Evolutionary conservation across 495 filamentous ascomycete genomes (phyloP).

Genomic region (Lophiostoma macrostomum): DNA sequence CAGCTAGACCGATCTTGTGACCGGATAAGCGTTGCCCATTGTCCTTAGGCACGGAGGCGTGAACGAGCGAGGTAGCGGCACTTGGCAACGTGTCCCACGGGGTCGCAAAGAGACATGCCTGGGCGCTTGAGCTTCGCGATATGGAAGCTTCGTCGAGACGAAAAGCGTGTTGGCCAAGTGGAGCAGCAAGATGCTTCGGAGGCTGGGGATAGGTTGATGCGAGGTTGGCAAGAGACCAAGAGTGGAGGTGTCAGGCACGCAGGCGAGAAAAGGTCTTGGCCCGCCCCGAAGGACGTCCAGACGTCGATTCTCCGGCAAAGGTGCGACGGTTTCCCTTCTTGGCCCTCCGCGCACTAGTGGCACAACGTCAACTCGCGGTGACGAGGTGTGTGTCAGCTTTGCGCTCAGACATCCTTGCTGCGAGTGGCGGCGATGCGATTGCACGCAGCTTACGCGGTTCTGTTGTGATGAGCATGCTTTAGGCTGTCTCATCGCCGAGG

Average conservation of each 20-base stretch:
- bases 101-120: background rate
- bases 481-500: constrained; percentile 15
- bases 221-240: background rate
- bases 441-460: background rate
- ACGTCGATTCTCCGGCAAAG: constrained; percentile 11
- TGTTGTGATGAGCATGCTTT: constrained; percentile 9
- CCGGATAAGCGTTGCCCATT: constrained; percentile 8
- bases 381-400: constrained; percentile 2
- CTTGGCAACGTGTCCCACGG: background rate
- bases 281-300: background rate
- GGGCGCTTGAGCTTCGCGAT: constrained; percentile 21
- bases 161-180: constrained; percentile 19
- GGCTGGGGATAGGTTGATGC: background rate
- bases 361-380: no score
- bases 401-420: background rate
- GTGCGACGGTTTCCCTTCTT: constrained; percentile 25
- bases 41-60: constrained; percentile 8
- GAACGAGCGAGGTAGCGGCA: constrained; percentile 4
- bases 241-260: constrained; percentile 3
- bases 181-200: constrained; percentile 13
- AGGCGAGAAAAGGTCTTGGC: constrained; percentile 18
- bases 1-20: constrained; percentile 7
- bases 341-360: constrained; percentile 10
- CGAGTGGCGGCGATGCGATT: background rate
- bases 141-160: constrained; percentile 26